Evolutionary conservation across 176 grass and related monocot species (phyloP), one percentile per base, ranked within the genome.

Genomic region (Phragmites australis): DNA sequence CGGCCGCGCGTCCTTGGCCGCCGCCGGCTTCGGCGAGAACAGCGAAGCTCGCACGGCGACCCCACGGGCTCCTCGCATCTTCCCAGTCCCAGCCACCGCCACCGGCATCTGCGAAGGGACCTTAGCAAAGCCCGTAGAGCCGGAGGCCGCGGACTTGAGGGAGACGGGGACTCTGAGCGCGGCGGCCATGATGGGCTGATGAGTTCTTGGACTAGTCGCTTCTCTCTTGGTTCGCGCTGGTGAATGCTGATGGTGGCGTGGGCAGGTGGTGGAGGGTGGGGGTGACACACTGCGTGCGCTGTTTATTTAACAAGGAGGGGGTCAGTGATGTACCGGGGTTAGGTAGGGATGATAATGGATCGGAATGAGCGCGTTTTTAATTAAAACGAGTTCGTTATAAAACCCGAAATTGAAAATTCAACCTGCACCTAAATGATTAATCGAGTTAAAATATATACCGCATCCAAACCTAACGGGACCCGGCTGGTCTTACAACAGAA

Each of bases 1-100:
- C 29, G 84, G 58, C 34, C 82, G 30, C 47, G 77, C 77, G 54
- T 85, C 87, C 87, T 65, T 85, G 15, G 61, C 52, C 55, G 42
- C 48, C 72, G 87, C 40, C 22, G 82, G 78, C 78, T 89, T 89
- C 39, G 87, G 77, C 31, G 88, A 90, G 88, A 90, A 90, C 3
- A 90, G 88, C 79, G 88, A 90, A 66, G 88, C 84, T 7, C 79
- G 80, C 4, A 83, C 83, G 41, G 46, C 47, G 30, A 18, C 39
- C 19, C 61, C 53, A 16, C 37, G 29, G 29, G n/a, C 58, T 43
- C 7, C 21, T 29, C 55, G 2, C 76, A 10, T 27, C 18, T 16
- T 17, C 16, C 16, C 27, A 30, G 9, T 34, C 50, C n/a, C 67
- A 19, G 55, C 13, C 34, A 6, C 42, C 8, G 0, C 8, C 1